Evolutionary conservation across 2,329 filamentous ascomycete species (phyloP).

Genomic region (Trichoderma polysporum): DNA sequence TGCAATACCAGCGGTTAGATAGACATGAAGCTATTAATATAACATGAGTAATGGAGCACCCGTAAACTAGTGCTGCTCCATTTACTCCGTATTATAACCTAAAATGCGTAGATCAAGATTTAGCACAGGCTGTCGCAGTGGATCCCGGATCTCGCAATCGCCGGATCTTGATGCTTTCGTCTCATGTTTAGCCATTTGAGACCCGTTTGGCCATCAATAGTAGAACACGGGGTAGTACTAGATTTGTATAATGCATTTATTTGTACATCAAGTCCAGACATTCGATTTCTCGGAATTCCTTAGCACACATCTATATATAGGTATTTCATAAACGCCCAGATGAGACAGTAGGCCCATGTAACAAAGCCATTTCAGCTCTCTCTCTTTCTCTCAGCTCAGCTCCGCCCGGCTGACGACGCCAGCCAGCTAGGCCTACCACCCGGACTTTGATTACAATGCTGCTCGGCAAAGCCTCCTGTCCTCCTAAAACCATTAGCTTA

Average conservation of each 20-base stretch:
- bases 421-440: too few relatives aligned
- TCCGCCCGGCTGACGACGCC: slow-evolving; percentile 14
- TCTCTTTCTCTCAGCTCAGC: not conserved
- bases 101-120: not conserved
- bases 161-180: not conserved
- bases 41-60: not conserved
- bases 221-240: not conserved
- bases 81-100: not conserved
- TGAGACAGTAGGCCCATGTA: too few relatives aligned
- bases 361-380: not conserved
- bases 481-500: too few relatives aligned
- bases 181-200: not conserved
- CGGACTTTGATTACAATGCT: not conserved
- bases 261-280: not conserved
- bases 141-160: slow-evolving; percentile 15
- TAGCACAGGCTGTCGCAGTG: slow-evolving; percentile 2
- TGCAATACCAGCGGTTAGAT: not conserved
- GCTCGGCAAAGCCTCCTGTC: not conserved
- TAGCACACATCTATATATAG: not conserved
- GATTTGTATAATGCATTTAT: not conserved
- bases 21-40: not conserved
- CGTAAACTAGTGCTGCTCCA: not conserved
- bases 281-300: too few relatives aligned
- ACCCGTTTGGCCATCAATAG: not conserved
- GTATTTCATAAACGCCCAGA: too few relatives aligned